Base-by-base conservation (phyloP, 2,329 filamentous ascomycete species). In the Raffaelea deltoideospora region DNA sequence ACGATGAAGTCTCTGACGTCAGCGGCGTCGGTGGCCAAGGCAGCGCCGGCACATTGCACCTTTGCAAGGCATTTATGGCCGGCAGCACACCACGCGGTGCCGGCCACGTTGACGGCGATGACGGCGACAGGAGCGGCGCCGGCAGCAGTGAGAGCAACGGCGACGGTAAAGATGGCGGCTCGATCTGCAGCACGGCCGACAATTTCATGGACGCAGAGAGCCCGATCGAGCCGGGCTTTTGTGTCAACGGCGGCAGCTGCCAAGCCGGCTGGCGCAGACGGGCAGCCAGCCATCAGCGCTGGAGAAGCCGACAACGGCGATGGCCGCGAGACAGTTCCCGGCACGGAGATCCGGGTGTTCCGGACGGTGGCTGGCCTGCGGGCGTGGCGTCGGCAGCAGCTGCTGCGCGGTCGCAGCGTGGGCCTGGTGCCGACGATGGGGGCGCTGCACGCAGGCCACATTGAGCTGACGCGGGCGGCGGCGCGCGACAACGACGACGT, bases 401-500 rank as follows among this genome's bases (percentile, higher is more conserved):
- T 75, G 26, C 59, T 75, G 41, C 67, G 76, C 50, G 71, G 79
- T 48, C 73, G 79, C 39, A 77, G 76, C 31, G 76, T 98, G 40
- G 85, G 81, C 41, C 74, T 98, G 21, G 86, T 98, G 26, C 90
- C 90, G 2, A 98, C 90, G 23, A 96, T 98, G 90, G 90, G 90
- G 43, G 90, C 90, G 34, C 69, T 98, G n/a, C 90, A 98, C 57
- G 72, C 76, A 38, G 90, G 90, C 29, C 90, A 98, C 59, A 60
- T 94, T 35, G 81, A 82, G 4, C 70, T 98, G 18, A 80, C 94
- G 50, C 80, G 84, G 41, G 72, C 77, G 47, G 90, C 90, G 3
- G 87, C 87, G 2, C 64, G 67, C 33, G 84, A 93, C 49, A 90
- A 86, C 59, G 79, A 82, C 45, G 72, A 86, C 48, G 82, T 96